A percentile compares a stretch with the other conserved stretches of the same genome.
Conservation (phyloP, 2,329 filamentous ascomycete species). For the Clonostachys rosea region DNA sequence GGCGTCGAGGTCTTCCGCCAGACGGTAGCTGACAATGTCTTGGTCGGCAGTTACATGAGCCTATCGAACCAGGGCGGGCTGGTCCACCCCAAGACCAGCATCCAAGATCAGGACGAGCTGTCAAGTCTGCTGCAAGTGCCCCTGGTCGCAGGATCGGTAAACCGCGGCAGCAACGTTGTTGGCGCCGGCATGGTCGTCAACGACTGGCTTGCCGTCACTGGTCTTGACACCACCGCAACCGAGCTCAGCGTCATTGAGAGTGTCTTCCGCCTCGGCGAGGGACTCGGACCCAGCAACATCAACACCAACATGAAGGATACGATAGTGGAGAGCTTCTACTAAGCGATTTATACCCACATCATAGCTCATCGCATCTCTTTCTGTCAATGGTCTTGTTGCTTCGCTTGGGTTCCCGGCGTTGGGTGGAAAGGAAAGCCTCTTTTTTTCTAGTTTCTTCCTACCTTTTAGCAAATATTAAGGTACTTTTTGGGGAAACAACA, state of each 20-base stretch:
- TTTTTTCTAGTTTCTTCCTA: conserved; percentile 3
- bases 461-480: not conserved
- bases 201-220: conserved; percentile 94
- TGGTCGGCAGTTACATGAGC: conserved; percentile 95
- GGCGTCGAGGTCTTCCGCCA: conserved; percentile 89
- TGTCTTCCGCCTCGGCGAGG: conserved; percentile 92
- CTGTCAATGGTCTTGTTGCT: conserved; percentile 3
- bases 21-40: conserved; percentile 94
- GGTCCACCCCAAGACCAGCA: conserved; percentile 93
- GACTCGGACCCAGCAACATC: conserved; percentile 71
- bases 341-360: conserved; percentile 18
- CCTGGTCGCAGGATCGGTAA: conserved; percentile 89
- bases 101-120: conserved; percentile 97
- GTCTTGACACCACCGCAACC: conserved; percentile 92
- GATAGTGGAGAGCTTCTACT: conserved; percentile 99
- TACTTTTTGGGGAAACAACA: not conserved
- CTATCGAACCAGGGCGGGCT: conserved; percentile 94
- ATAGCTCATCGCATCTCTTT: conserved; percentile 2
- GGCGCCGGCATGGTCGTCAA: conserved; percentile 62
- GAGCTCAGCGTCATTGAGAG: conserved; percentile 95
- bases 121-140: conserved; percentile 91
- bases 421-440: not conserved
- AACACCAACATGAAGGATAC: conserved; percentile 90
- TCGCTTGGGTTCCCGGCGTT: too few relatives aligned
- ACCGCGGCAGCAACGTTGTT: conserved; percentile 90